These are phyloP conservation scores for Acer saccharum DNA, from an alignment of 345 rosid species.

Conservation along the genomic window DNA sequence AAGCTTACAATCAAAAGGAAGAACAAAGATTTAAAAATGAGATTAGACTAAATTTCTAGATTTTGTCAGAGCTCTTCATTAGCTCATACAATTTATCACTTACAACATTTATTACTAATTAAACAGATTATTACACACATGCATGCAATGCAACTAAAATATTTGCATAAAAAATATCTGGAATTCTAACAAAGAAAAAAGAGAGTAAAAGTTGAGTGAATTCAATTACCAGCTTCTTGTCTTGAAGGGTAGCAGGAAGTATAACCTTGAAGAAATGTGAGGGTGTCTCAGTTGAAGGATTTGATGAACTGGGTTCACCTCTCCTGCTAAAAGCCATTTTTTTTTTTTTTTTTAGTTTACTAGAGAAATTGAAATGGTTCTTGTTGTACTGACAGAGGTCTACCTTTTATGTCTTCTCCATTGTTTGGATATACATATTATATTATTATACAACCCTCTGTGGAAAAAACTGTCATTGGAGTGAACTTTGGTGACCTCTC, in stretches of 20 bases:
- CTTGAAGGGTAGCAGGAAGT: neutral
- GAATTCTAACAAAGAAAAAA: neutral
- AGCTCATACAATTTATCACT: neutral
- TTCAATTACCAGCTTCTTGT: slow-evolving; percentile 3
- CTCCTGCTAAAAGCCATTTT: neutral
- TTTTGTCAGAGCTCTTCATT: neutral
- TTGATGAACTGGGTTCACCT: neutral
- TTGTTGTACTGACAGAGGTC: too few species aligned
- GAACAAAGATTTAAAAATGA: neutral
- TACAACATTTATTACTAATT: neutral
- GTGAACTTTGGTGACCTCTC: too few species aligned
- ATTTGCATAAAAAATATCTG: neutral
- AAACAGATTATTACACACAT: neutral
- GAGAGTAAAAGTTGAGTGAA: neutral
- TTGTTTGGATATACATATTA: too few species aligned
- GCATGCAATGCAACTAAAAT: neutral
- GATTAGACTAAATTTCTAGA: neutral
- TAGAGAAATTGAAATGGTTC: neutral
- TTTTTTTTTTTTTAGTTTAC: neutral
- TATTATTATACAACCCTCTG: too few species aligned
- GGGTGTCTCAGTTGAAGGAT: neutral
- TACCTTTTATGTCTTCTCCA: too few species aligned
- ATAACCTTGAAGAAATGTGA: slow-evolving; percentile 2
- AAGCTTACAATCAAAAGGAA: neutral
- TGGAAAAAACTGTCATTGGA: too few species aligned